Conservation (phyloP, 2,329 filamentous ascomycete genomes). For the Cucurbitaria berberidis region DNA sequence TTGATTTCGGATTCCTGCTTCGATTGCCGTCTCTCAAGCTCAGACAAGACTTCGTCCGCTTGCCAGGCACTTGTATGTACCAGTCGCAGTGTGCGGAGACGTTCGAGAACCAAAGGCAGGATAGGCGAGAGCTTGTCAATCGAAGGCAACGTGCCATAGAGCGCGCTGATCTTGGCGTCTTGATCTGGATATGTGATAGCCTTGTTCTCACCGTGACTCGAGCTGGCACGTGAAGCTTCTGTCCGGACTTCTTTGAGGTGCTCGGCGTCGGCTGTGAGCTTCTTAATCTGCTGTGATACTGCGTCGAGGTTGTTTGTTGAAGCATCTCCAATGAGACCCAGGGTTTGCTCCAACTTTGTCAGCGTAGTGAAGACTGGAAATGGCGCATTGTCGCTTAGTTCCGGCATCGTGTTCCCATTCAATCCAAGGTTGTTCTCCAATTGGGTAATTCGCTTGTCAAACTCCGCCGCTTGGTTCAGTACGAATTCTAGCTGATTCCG, state of each 20-base stretch:
- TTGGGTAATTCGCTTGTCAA: constrained; percentile 78
- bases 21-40: constrained; percentile 77
- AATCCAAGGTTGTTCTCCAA: constrained; percentile 85
- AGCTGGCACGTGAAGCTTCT: constrained; percentile 28
- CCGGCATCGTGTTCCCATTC: constrained; percentile 70
- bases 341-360: constrained; percentile 78
- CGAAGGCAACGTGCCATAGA: constrained; percentile 86
- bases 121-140: constrained; percentile 87
- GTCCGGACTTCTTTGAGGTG: constrained; percentile 64
- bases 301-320: constrained; percentile 75
- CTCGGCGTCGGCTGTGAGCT: constrained; percentile 75
- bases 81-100: constrained; percentile 79
- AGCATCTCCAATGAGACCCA: constrained; percentile 75
- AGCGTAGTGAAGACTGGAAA: constrained; percentile 81
- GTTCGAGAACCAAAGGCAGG: constrained; percentile 82
- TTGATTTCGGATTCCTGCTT: constrained; percentile 85
- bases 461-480: constrained; percentile 81
- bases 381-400: constrained; percentile 58
- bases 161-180: constrained; percentile 83
- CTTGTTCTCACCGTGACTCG: constrained; percentile 16
- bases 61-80: constrained; percentile 87
- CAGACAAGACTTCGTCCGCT: constrained; percentile 77
- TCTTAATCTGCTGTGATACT: constrained; percentile 71
- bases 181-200: constrained; percentile 66
- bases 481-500: constrained; percentile 59